phyloP scores from a whole-genome alignment of 345 rosid species.

The Stellera chamaejasme region DNA sequence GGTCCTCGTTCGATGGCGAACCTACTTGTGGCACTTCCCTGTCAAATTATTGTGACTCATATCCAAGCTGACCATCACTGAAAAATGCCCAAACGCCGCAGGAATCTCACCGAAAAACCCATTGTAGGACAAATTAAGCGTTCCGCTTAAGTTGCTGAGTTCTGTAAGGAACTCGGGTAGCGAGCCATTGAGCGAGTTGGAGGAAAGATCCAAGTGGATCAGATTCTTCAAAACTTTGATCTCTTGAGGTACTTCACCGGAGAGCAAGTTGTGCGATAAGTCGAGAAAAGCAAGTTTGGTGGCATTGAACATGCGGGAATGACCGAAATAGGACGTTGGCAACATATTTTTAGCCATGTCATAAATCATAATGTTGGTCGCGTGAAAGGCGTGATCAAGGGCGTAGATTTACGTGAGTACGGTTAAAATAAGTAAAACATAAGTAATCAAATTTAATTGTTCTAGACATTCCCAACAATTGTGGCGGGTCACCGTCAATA shows the following conservation, averaged over 20 bases:
- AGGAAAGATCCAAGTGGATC: constrained; percentile 64
- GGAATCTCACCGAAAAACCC: constrained; percentile 70
- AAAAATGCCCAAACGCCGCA: constrained; percentile 53
- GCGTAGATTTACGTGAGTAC: too few relatives aligned
- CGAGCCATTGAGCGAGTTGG: constrained; percentile 61
- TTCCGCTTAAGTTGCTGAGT: constrained; percentile 54
- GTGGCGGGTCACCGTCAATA: too few relatives aligned
- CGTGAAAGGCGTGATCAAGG: too few relatives aligned
- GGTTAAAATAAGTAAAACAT: too few relatives aligned
- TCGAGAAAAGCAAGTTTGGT: constrained; percentile 46
- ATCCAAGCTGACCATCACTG: constrained; percentile 77
- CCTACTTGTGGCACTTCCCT: constrained; percentile 84
- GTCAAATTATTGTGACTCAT: constrained; percentile 70
- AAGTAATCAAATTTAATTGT: too few relatives aligned
- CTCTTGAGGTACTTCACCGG: constrained; percentile 52
- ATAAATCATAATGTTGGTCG: too few relatives aligned
- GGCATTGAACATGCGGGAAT: constrained; percentile 48
- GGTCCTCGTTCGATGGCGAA: constrained; percentile 85
- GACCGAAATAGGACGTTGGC: too few relatives aligned
- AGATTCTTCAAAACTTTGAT: constrained; percentile 38
- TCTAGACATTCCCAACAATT: too few relatives aligned
- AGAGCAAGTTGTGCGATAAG: constrained; percentile 62
- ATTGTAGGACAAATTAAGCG: constrained; percentile 70
- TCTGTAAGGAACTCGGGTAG: constrained; percentile 53
- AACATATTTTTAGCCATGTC: too few relatives aligned